Conservation (phyloP, 2,329 filamentous ascomycete genomes). For the Cordyceps pruinosa region DNA sequence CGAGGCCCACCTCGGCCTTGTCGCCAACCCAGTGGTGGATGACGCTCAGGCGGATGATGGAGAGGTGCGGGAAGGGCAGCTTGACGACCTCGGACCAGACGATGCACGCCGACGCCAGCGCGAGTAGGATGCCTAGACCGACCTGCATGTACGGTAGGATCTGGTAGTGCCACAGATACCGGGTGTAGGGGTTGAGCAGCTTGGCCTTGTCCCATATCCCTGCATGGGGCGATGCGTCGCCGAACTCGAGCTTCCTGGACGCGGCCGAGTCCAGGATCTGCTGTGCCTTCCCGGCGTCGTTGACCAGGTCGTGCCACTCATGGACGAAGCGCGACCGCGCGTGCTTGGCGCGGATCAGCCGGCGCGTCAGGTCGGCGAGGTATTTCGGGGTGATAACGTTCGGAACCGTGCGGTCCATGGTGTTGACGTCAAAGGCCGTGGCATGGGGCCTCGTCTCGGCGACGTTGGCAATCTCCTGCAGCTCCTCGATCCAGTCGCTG, state of each 20-base stretch:
- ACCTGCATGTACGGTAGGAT: slow-evolving; percentile 63
- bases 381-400: slow-evolving; percentile 89
- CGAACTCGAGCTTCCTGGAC: slow-evolving; percentile 75
- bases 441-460: slow-evolving; percentile 52
- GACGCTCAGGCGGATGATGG: slow-evolving; percentile 59
- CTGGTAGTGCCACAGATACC: slow-evolving; percentile 71
- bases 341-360: slow-evolving; percentile 74
- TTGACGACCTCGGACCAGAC: slow-evolving; percentile 94
- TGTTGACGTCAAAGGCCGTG: slow-evolving; percentile 33
- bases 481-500: slow-evolving; percentile 92
- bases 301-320: slow-evolving; percentile 77
- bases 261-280: slow-evolving; percentile 75
- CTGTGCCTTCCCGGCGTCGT: slow-evolving; percentile 67
- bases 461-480: slow-evolving; percentile 68
- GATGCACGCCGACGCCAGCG: slow-evolving; percentile 71
- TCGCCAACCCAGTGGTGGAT: slow-evolving; percentile 69
- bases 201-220: slow-evolving; percentile 48
- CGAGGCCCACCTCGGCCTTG: slow-evolving; percentile 72
- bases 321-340: slow-evolving; percentile 74
- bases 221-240: slow-evolving; percentile 47
- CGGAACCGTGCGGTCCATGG: slow-evolving; percentile 50
- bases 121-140: slow-evolving; percentile 58
- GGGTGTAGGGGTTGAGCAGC: slow-evolving; percentile 70
- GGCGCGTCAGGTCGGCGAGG: slow-evolving; percentile 79
- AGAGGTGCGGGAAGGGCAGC: slow-evolving; percentile 68